Evolutionary conservation across 2,329 filamentous ascomycete species (phyloP).

Genomic region (Thielaviopsis musarum): DNA sequence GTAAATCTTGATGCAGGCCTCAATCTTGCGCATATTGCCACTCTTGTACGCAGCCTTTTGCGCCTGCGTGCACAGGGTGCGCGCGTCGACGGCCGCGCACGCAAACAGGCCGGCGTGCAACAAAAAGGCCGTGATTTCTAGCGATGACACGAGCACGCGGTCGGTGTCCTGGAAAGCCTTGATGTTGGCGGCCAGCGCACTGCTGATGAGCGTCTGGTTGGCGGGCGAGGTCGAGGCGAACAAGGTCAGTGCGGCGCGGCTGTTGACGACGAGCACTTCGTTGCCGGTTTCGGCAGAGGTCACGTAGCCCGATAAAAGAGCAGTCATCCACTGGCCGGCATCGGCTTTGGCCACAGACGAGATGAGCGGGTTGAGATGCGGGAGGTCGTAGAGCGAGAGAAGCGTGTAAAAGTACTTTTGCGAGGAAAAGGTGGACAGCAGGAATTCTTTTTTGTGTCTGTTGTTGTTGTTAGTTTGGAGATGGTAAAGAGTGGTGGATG

Average conservation of each 20-base stretch:
- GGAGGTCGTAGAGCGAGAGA: constrained; percentile 27
- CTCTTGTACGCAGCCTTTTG: constrained; percentile 74
- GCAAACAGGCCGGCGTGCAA: constrained; percentile 43
- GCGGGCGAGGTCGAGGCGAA: constrained; percentile 26
- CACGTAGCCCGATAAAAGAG: constrained; percentile 49
- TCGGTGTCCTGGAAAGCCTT: constrained; percentile 41
- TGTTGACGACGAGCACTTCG: constrained; percentile 55
- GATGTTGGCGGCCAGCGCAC: constrained; percentile 37
- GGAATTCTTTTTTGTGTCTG: constrained; percentile 23
- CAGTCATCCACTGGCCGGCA: constrained; percentile 26
- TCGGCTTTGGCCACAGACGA: constrained; percentile 20
- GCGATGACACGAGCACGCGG: constrained; percentile 52
- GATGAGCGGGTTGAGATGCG: constrained; percentile 22
- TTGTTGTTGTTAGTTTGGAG: no score
- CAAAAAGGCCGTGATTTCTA: constrained; percentile 65
- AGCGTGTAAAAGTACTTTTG: constrained; percentile 39
- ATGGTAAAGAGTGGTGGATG: constrained; percentile 9
- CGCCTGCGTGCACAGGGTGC: constrained; percentile 48
- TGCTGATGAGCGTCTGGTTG: not conserved
- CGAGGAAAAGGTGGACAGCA: constrained; percentile 36
- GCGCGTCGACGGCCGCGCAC: constrained; percentile 25
- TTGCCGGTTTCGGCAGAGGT: constrained; percentile 65
- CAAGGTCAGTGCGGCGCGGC: constrained; percentile 44
- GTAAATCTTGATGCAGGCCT: constrained; percentile 68
- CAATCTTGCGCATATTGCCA: constrained; percentile 63